phyloP scores from a whole-genome alignment of 2,329 filamentous ascomycete genomes.

The Fusarium sp. region DNA sequence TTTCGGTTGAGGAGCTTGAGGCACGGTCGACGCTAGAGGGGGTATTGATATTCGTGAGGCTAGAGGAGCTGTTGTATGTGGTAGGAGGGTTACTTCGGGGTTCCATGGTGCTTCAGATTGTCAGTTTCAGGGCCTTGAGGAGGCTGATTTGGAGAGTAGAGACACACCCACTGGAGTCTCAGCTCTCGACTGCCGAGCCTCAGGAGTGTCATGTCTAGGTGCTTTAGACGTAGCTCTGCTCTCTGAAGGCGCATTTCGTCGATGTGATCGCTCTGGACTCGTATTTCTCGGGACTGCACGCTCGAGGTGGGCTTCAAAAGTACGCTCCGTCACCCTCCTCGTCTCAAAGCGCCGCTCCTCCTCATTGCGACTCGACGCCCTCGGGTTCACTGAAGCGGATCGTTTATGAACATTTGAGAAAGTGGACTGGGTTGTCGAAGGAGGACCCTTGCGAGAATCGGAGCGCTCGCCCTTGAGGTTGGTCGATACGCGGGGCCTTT shows the following conservation, averaged over 20 bases:
- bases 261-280: slow-evolving; percentile 66
- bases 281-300: slow-evolving; percentile 65
- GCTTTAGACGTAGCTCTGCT: slow-evolving; percentile 52
- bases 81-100: slow-evolving; percentile 78
- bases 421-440: slow-evolving; percentile 47
- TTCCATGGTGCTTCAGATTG: slow-evolving; percentile 69
- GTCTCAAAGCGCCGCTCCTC: slow-evolving; percentile 59
- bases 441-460: slow-evolving; percentile 51
- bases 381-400: slow-evolving; percentile 65
- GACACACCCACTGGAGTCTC: slow-evolving; percentile 61
- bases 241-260: slow-evolving; percentile 49
- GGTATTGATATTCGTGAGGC: slow-evolving; percentile 71
- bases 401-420: slow-evolving; percentile 61
- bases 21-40: slow-evolving; percentile 80
- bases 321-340: slow-evolving; percentile 64
- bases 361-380: slow-evolving; percentile 56
- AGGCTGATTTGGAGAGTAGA: not conserved
- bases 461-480: slow-evolving; percentile 45
- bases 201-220: slow-evolving; percentile 54
- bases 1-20: slow-evolving; percentile 73
- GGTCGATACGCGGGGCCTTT: slow-evolving; percentile 50
- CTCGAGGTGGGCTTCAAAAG: slow-evolving; percentile 69
- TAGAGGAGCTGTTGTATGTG: slow-evolving; percentile 74
- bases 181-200: slow-evolving; percentile 53
- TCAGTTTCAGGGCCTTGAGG: slow-evolving; percentile 25